A percentile compares a stretch with the other conserved stretches of the same genome.
These are phyloP conservation scores for Pleurotus eryngii DNA, from an alignment of 768 basidiomycete species.

Conservation along the genomic window DNA sequence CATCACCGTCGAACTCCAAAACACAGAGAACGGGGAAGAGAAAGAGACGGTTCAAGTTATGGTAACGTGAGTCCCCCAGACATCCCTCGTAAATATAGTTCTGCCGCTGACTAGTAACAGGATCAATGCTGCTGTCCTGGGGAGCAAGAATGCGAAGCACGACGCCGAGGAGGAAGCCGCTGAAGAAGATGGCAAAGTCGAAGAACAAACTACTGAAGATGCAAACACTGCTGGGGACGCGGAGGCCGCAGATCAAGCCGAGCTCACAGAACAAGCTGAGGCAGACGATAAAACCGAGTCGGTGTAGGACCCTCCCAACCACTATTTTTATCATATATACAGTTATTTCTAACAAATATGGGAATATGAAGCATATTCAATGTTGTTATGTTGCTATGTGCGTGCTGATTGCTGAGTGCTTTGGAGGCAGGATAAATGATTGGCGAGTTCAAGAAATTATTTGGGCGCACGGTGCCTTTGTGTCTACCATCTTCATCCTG, in stretches of 20 bases:
- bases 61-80: conserved; percentile 53
- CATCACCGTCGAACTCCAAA: conserved; percentile 60
- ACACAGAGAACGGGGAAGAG: conserved; percentile 42
- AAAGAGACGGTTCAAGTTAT: conserved; percentile 71
- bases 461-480: too few species aligned
- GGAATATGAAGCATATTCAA: too few species aligned
- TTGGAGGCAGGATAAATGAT: too few species aligned
- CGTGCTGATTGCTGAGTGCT: too few species aligned
- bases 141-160: conserved; percentile 56
- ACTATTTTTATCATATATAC: too few species aligned
- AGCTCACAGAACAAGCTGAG: too few species aligned
- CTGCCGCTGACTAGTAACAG: conserved; percentile 30
- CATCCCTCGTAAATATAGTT: background rate
- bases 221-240: conserved; percentile 8
- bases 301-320: too few species aligned
- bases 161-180: conserved; percentile 27
- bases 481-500: too few species aligned
- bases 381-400: too few species aligned
- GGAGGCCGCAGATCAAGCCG: background rate
- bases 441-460: too few species aligned
- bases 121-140: conserved; percentile 73
- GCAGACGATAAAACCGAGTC: too few species aligned
- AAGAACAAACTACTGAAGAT: conserved; percentile 23
- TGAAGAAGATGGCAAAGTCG: conserved; percentile 18
- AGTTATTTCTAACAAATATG: too few species aligned